phyloP scores from a whole-genome alignment of 352 stramenopile species.

The Phytophthora agathidicida region DNA sequence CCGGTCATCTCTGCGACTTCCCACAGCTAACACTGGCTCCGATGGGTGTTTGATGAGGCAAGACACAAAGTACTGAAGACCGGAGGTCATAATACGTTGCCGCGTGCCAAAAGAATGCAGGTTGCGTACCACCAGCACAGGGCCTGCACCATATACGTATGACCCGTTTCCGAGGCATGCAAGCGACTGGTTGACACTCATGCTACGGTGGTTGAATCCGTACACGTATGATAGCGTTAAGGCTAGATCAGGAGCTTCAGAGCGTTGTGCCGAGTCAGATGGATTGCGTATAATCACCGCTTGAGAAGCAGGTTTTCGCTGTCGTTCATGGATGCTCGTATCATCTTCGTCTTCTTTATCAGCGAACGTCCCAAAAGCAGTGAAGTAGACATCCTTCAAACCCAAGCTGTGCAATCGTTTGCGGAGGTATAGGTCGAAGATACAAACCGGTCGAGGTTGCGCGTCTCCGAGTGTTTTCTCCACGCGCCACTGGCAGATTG shows the following conservation, averaged over 20 bases:
- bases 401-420: constrained; percentile 26
- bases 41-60: constrained; percentile 60
- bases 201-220: constrained; percentile 53
- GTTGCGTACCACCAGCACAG: constrained; percentile 49
- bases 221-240: constrained; percentile 52
- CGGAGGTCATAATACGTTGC: constrained; percentile 46
- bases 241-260: constrained; percentile 65
- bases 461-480: constrained; percentile 51
- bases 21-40: constrained; percentile 45
- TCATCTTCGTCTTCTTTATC: constrained; percentile 15
- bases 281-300: constrained; percentile 2
- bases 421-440: constrained; percentile 30
- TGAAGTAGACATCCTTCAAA: constrained; percentile 57
- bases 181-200: constrained; percentile 54
- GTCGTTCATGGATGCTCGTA: too few species aligned
- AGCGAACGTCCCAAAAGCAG: constrained; percentile 5
- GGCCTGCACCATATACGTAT: constrained; percentile 53
- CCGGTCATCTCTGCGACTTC: constrained; percentile 40
- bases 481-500: constrained; percentile 78
- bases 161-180: constrained; percentile 29
- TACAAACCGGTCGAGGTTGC: constrained; percentile 40
- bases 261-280: constrained; percentile 22
- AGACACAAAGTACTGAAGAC: constrained; percentile 49
- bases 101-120: constrained; percentile 35
- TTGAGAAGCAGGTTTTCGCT: constrained; percentile 9